These are phyloP conservation scores for Lentinula raphanica DNA, from an alignment of 768 basidiomycete genomes.

Conservation along the genomic window DNA sequence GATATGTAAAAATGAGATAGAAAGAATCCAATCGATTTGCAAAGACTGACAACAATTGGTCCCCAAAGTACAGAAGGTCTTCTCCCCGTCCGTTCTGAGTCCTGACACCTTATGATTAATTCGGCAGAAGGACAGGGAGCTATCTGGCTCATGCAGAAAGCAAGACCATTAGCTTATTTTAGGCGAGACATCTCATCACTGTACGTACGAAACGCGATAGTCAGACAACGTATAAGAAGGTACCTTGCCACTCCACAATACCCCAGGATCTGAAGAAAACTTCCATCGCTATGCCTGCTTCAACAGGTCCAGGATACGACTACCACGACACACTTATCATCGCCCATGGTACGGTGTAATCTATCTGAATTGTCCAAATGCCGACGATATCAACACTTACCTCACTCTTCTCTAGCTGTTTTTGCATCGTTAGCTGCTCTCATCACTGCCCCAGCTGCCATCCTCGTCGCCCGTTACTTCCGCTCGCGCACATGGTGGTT, in stretches of 20 bases:
- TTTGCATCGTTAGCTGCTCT: constrained; percentile 10
- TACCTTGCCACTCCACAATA: neutral
- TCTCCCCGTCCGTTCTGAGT: neutral
- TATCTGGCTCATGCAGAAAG: neutral
- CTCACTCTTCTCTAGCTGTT: constrained; percentile 5
- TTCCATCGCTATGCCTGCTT: neutral
- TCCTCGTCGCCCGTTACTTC: constrained; percentile 15
- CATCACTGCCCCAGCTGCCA: constrained; percentile 13
- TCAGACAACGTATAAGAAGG: neutral
- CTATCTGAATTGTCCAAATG: too few relatives aligned
- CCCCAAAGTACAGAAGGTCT: neutral
- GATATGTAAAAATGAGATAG: neutral
- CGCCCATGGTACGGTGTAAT: constrained; percentile 9
- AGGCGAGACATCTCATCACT: neutral
- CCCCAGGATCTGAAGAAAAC: neutral
- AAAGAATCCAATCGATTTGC: neutral
- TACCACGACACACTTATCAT: constrained; percentile 15
- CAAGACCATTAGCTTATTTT: neutral
- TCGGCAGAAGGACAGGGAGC: neutral
- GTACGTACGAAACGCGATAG: neutral
- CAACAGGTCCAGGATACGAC: constrained; percentile 1
- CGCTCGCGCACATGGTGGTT: constrained; percentile 14
- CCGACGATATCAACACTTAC: neutral
- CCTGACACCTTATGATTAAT: neutral
- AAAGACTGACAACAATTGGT: neutral